A percentile compares a stretch with the other conserved stretches of the same genome.
phyloP scores from a whole-genome alignment of 1,284 basidiomycete genomes.

The Volvariella volvacea region DNA sequence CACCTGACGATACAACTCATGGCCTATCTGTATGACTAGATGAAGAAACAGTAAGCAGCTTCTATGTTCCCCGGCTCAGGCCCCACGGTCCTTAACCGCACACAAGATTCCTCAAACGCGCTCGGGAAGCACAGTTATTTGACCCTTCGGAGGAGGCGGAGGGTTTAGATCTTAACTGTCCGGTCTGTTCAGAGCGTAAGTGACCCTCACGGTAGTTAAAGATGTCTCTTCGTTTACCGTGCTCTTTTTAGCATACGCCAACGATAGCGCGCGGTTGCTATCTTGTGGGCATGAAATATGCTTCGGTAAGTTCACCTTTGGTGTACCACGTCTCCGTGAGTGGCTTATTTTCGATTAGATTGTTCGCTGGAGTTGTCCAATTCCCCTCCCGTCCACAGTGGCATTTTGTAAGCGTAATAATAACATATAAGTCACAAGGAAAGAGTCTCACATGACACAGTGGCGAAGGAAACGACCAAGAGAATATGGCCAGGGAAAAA shows the following conservation, averaged over 20 bases:
- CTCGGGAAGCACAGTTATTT: constrained; percentile 31
- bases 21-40: too few species aligned
- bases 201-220: constrained; percentile 3
- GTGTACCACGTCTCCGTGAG: too few species aligned
- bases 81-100: too few species aligned
- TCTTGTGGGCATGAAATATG: constrained; percentile 59
- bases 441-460: constrained; percentile 27
- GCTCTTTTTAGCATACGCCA: constrained; percentile 32
- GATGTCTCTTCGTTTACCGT: background rate
- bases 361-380: constrained; percentile 45
- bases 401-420: constrained; percentile 42
- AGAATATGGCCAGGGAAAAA: constrained; percentile 47
- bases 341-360: too few species aligned
- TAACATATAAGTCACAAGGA: background rate
- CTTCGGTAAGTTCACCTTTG: constrained; percentile 39
- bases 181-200: constrained; percentile 50
- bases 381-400: constrained; percentile 44
- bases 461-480: constrained; percentile 46
- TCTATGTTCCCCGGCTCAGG: too few species aligned
- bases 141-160: constrained; percentile 37
- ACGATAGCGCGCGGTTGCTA: constrained; percentile 44
- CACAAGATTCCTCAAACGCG: constrained; percentile 40
- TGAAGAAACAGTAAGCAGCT: too few species aligned
- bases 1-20: too few species aligned
- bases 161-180: constrained; percentile 36